These are phyloP conservation scores for Phialophora chinensis DNA, from an alignment of 2,329 filamentous ascomycete species.

Conservation along the genomic window DNA sequence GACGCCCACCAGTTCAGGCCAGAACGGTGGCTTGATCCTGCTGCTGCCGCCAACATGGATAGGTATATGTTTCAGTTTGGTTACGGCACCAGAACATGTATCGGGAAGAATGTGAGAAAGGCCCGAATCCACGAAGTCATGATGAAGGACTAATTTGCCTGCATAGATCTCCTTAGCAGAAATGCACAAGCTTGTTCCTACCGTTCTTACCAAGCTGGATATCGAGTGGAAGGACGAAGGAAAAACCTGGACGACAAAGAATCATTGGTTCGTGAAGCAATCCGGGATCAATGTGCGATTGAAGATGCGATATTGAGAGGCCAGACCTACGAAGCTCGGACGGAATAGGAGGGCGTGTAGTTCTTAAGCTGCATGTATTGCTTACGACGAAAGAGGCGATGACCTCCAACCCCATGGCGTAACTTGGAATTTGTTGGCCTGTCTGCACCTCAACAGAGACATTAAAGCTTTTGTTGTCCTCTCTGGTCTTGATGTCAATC, in stretches of 20 bases:
- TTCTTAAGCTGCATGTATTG: neutral
- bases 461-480: too few relatives aligned
- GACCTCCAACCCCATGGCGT: neutral
- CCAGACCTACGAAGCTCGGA: neutral
- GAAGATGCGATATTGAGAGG: neutral
- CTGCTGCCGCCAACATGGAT: constrained; percentile 33
- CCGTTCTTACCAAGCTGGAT: neutral
- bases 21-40: constrained; percentile 4
- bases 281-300: neutral
- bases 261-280: neutral
- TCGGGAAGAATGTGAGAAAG: constrained; percentile 30
- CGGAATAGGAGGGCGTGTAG: neutral
- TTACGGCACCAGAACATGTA: constrained; percentile 34
- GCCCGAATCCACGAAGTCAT: neutral
- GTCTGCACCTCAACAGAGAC: neutral
- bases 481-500: too few relatives aligned
- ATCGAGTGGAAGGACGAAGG: neutral
- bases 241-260: neutral
- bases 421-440: neutral
- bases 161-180: constrained; percentile 12
- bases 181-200: constrained; percentile 14
- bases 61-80: constrained; percentile 35
- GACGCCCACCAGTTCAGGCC: neutral
- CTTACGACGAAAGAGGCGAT: neutral
- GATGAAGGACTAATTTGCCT: neutral